These are phyloP conservation scores for Coemansia furcata DNA, from an alignment of 192 early-diverging fungal genomes.

Conservation along the genomic window DNA sequence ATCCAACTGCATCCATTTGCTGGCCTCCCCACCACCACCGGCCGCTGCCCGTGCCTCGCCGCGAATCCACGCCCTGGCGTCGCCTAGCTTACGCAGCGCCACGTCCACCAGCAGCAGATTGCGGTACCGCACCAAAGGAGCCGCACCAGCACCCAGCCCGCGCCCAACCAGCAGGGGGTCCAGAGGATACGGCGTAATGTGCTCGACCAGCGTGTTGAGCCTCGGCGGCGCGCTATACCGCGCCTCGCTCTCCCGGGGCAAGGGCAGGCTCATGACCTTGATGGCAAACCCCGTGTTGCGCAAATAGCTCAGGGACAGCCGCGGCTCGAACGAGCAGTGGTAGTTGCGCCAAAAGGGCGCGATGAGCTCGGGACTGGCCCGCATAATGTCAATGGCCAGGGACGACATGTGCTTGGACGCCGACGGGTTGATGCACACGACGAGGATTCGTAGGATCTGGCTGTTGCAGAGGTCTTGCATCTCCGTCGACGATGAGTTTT, in stretches of 20 bases:
- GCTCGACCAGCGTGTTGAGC: slow-evolving; percentile 44
- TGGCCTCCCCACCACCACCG: neutral
- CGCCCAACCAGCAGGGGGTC: slow-evolving; percentile 22
- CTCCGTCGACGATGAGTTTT: slow-evolving; percentile 5
- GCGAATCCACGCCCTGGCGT: slow-evolving; percentile 24
- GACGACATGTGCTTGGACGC: slow-evolving; percentile 25
- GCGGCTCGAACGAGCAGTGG: slow-evolving; percentile 38
- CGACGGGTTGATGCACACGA: slow-evolving; percentile 26
- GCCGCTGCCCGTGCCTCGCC: slow-evolving; percentile 2
- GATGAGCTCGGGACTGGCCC: slow-evolving; percentile 44
- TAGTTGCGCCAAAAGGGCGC: slow-evolving; percentile 51
- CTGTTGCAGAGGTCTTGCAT: slow-evolving; percentile 42
- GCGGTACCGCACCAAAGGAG: slow-evolving; percentile 43
- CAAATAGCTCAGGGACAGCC: slow-evolving; percentile 39
- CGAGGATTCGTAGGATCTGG: slow-evolving; percentile 45
- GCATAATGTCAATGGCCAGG: slow-evolving; percentile 35
- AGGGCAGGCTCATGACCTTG: slow-evolving; percentile 26
- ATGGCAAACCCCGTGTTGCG: slow-evolving; percentile 39
- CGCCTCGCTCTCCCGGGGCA: slow-evolving; percentile 18
- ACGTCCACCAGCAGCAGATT: slow-evolving; percentile 33
- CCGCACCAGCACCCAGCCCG: slow-evolving; percentile 21
- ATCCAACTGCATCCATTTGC: slow-evolving; percentile 25
- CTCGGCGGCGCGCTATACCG: slow-evolving; percentile 19
- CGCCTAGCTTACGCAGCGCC: slow-evolving; percentile 37
- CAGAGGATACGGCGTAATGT: slow-evolving; percentile 30